Evolutionary conservation across 805 yeast species (phyloP), one percentile per base, ranked within the genome.

Genomic region (Lipomyces kockii): DNA sequence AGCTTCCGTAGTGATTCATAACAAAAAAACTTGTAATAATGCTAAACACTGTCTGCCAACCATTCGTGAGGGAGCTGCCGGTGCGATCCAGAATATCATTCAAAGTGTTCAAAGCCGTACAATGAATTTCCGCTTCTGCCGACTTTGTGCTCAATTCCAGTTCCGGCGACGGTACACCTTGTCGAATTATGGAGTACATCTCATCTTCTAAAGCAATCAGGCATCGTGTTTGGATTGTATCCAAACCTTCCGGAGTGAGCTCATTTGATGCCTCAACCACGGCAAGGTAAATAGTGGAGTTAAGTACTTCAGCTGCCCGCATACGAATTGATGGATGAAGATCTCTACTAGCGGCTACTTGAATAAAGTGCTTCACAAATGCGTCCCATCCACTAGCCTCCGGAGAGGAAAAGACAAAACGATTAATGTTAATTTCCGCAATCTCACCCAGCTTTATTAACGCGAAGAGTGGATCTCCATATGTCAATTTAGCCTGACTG

Each of bases 71-170:
- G 6, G 82, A 78, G 46, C 83, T 83, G 0, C 97, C 98, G 75
- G 86, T 89, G 72, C 89, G 87, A 73, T 92, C 96, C 39, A 94
- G 82, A n/a, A 93, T 81, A 37, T 83, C 86, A 74, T 87, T 89
- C 61, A 94, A 76, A 0, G 91, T 88, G 35, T 86, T 83, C 53
- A 93, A 79, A 0, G 85, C 78, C 35, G 83, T 83, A 20, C 89
- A 82, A 67, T 89, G 86, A 68, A 92, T 85, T 62, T 89, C 93
- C 1, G 87, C 83, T 71, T 89, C 92, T 39, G 87, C 84, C 70
- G 86, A 56, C 59, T 65, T 65, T 2, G 60, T 67, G 12, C 70
- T 71, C 11, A 64, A 59, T 39, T 71, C 72, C 63, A 68, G 65
- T 17, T 66, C 75, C 3, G 64, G 60, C 6, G 61, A 65, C 1